Base-by-base conservation (phyloP, 2,329 filamentous ascomycete species). In the Aureobasidium sp. region DNA sequence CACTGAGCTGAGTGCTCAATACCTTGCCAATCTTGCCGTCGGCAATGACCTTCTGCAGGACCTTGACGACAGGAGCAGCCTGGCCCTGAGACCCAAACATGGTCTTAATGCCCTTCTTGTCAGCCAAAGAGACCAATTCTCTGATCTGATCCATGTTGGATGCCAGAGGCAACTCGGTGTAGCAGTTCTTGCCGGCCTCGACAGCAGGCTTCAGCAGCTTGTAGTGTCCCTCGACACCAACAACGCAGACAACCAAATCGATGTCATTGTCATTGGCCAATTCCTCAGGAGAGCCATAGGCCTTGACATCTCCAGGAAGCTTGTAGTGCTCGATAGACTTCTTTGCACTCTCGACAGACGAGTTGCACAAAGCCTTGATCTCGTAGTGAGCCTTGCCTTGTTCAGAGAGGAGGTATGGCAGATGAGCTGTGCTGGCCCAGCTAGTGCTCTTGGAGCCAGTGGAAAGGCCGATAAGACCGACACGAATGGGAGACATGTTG, bases 401-500 rank as follows among this genome's bases (percentile, higher is more conserved):
- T 3, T 71, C 57, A 1, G 70, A 70, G 2, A 68, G 67, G 2
- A 87, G 79, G 68, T 86, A 86, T 0, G 85, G 83, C 0, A 87
- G 77, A 67, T 87, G 85, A 2, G 80, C 82, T 29, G 68, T 66
- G 36, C 73, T 75, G 2, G 82, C 83, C 84, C 84, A 87, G 0
- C 78, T 78, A 4, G 61, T 62, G 41, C n/a, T 34, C 44, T 62
- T 34, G 8, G 61, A 62, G 5, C 76, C 78, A 17, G 61, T 62
- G 1, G 82, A 85, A 58, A 86, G 81, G 49, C 84, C 84, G 63
- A 85, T 76, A n/a, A 87, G 75, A 34, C 79, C 84, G 17, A 82
- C 72, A 58, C 81, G 79, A 63, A 85, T 83, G 15, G 77, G 80
- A 25, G 59, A 41, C 59, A 62, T 62, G 48, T 15, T 53, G 34